A percentile compares a stretch with the other conserved stretches of the same genome.
phyloP scores from a whole-genome alignment of 306 rosid species.

The Astragalus glycyphyllos region DNA sequence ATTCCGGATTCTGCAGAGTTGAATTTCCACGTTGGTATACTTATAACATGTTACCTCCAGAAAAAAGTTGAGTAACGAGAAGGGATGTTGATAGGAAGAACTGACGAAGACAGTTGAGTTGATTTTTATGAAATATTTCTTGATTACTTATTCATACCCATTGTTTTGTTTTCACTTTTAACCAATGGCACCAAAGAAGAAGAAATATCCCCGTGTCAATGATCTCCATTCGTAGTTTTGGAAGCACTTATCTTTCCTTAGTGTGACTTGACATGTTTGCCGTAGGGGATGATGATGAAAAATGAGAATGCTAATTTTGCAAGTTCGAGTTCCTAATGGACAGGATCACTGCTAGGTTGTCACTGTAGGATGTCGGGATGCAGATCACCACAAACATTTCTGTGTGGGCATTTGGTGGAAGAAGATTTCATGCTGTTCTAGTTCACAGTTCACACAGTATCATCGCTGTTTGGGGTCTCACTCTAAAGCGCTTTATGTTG shows the following conservation, averaged over 20 bases:
- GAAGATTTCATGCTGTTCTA: constrained; percentile 11
- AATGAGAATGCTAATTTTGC: constrained; percentile 18
- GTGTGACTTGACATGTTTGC: constrained; percentile 8
- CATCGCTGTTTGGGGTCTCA: neutral
- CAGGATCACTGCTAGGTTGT: neutral
- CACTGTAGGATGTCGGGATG: neutral
- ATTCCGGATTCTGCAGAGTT: constrained; percentile 41
- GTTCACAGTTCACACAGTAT: constrained; percentile 3
- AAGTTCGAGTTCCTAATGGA: neutral
- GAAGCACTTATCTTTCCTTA: neutral
- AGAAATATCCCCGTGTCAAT: neutral
- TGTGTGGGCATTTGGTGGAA: neutral
- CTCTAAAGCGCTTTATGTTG: neutral
- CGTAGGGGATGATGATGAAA: neutral
- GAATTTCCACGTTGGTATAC: constrained; percentile 39
- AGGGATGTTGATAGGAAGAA: constrained; percentile 31
- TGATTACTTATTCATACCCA: constrained; percentile 18
- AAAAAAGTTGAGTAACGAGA: constrained; percentile 29
- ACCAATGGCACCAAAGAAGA: constrained; percentile 29
- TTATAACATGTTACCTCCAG: constrained; percentile 33
- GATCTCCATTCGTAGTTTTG: neutral
- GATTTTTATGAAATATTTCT: constrained; percentile 38
- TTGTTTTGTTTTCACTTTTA: constrained; percentile 34
- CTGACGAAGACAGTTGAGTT: neutral
- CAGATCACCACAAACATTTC: neutral